Evolutionary conservation across 805 yeast genomes (phyloP), one percentile per base, ranked within the genome.

Genomic region (Metschnikowia gelsemii): DNA sequence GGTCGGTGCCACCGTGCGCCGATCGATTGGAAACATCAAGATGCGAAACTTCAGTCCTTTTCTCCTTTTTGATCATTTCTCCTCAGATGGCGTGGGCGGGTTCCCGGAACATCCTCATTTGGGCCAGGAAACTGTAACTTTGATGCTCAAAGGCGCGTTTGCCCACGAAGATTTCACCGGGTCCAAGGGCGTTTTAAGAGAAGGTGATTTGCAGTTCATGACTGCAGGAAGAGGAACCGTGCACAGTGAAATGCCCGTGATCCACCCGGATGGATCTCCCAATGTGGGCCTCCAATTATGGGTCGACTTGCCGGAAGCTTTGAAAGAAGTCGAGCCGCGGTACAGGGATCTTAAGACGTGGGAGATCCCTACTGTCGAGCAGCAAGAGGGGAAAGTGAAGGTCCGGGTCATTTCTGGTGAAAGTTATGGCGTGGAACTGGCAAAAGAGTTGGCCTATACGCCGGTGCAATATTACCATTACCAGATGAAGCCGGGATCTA

Each of bases 161-260:
- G 84, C 87, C 4, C 95, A 85, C 58, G 89, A 84, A 57, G 96
- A 89, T 60, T 87, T 88, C 64, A 85, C 95, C 2, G 96, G 96
- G 1, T 68, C 84, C n/a, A 73, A 76, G 39, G 96, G 96, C 42
- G 71, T 86, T 7, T 65, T 89, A 39, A 72, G 76, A 47, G 79
- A 87, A 6, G 96, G 96, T 43, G 96, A 88, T 59, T 68, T 89
- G 51, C 96, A 88, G 62, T 87, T 88, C 62, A 88, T 88, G 96
- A 88, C 96, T 20, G 96, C 96, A 4, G 96, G 96, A 45, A 76
- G 75, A 53, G 96, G 95, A 37, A 79, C 87, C 26, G 85, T 85
- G 40, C 96, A 87, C 61, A 76, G 88, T 2, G 96, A 88, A 58
- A 87, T 87, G 79, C 96, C 96, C 7, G 81, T 81, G 25, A 68